A percentile compares a stretch with the other conserved stretches of the same genome.
These are phyloP conservation scores for Coniochaeta sp. DNA, from an alignment of 2,329 filamentous ascomycete genomes.

Conservation along the genomic window DNA sequence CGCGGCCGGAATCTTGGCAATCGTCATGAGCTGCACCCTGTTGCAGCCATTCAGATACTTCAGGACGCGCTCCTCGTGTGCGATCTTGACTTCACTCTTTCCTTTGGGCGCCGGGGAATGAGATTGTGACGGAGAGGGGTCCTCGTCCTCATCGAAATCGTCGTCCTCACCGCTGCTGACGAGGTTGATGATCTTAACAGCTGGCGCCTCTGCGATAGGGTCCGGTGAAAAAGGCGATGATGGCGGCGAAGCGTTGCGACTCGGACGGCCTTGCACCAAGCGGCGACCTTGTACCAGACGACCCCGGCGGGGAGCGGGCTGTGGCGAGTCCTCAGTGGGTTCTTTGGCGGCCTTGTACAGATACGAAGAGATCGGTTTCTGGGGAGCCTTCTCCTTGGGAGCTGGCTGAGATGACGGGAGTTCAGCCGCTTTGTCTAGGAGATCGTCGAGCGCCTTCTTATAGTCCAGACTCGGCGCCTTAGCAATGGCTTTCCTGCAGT, in stretches of 20 bases:
- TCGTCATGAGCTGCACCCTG: conserved; percentile 69
- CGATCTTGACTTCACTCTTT: not conserved
- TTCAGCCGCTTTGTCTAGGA: not conserved
- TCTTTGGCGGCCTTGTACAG: not conserved
- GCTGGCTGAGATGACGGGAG: not conserved
- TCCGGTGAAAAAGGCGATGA: not conserved
- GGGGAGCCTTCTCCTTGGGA: not conserved
- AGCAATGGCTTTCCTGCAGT: conserved; percentile 4
- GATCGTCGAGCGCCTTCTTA: not conserved
- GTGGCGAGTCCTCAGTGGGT: not conserved
- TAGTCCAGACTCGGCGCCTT: conserved; percentile 3
- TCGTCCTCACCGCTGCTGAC: conserved; percentile 33
- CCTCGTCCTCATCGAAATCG: conserved; percentile 7
- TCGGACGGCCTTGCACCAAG: not conserved
- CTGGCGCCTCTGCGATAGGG: not conserved
- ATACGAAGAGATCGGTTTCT: not conserved
- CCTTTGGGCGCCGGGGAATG: not conserved
- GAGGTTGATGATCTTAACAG: conserved; percentile 12
- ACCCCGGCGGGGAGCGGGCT: not conserved
- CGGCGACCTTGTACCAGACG: conserved; percentile 3
- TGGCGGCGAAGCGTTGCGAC: not conserved
- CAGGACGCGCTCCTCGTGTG: conserved; percentile 46
- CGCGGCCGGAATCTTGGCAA: conserved; percentile 67
- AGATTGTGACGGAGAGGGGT: not conserved
- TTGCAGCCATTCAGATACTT: conserved; percentile 78